Conservation (phyloP, 257 asterid species). For the Nicotiana tabacum region DNA sequence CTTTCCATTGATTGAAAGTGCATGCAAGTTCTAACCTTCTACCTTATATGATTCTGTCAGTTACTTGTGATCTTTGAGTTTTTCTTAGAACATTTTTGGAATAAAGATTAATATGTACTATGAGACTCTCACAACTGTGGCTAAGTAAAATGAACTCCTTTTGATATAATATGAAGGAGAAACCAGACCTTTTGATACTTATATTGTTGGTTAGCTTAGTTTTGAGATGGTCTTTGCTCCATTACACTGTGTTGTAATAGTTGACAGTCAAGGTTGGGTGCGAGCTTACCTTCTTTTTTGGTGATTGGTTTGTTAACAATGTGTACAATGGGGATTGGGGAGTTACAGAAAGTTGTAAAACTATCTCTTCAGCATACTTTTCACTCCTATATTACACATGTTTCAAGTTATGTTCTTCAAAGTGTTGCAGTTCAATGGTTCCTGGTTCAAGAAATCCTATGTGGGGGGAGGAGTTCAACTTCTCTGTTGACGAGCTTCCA, state of each 20-base stretch:
- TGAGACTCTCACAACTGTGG: not conserved
- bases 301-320: not conserved
- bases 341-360: not conserved
- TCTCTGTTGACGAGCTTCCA: conserved; percentile 80
- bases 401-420: conserved; percentile 9
- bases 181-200: not conserved
- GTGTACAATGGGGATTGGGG: not conserved
- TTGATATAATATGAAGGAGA: not conserved
- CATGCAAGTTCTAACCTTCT: not conserved
- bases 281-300: not conserved
- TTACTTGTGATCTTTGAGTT: not conserved
- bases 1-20: not conserved
- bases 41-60: not conserved
- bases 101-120: not conserved
- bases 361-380: not conserved
- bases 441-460: conserved; percentile 97
- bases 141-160: not conserved
- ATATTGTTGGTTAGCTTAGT: not conserved
- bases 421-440: conserved; percentile 77
- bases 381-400: not conserved
- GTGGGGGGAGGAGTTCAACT: conserved; percentile 96
- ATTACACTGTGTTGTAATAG: not conserved
- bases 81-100: not conserved
- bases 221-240: not conserved
- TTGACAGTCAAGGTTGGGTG: not conserved